These are phyloP conservation scores for Chlorella sp. DNA, from an alignment of 139 green algal species.

Conservation along the genomic window DNA sequence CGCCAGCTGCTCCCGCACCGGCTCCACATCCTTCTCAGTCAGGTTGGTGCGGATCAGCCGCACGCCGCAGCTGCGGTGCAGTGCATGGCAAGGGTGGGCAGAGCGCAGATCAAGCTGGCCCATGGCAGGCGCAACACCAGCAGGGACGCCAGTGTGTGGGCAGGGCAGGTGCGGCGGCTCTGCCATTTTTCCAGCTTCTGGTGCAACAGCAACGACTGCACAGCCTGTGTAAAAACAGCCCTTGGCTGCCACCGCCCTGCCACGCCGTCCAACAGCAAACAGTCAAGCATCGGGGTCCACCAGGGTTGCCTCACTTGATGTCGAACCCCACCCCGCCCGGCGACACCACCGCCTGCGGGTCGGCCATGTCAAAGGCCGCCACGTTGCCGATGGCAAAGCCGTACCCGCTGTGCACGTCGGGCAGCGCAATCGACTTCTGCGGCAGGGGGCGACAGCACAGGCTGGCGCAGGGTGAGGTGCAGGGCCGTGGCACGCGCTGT, in stretches of 20 bases:
- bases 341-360: constrained; percentile 87
- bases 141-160: no score
- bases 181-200: no score
- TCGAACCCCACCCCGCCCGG: constrained; percentile 85
- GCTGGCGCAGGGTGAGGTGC: not conserved
- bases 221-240: not conserved
- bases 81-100: no score
- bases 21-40: constrained; percentile 74
- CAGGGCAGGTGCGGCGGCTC: no score
- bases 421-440: constrained; percentile 84
- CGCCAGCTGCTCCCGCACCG: constrained; percentile 83
- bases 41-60: constrained; percentile 91
- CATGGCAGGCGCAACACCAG: no score
- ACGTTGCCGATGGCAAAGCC: constrained; percentile 96
- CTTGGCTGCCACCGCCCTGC: not conserved
- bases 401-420: constrained; percentile 93
- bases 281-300: no score
- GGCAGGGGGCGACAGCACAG: not conserved
- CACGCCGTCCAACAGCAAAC: no score
- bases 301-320: constrained; percentile 27
- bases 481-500: no score
- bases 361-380: constrained; percentile 89
- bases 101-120: no score
- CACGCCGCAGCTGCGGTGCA: constrained; percentile 78
- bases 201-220: not conserved